Percentiles rank a stretch among this genome's conserved stretches.
These are phyloP conservation scores for Plasmodium inui DNA, from an alignment of 169 alveolate species.

Conservation along the genomic window DNA sequence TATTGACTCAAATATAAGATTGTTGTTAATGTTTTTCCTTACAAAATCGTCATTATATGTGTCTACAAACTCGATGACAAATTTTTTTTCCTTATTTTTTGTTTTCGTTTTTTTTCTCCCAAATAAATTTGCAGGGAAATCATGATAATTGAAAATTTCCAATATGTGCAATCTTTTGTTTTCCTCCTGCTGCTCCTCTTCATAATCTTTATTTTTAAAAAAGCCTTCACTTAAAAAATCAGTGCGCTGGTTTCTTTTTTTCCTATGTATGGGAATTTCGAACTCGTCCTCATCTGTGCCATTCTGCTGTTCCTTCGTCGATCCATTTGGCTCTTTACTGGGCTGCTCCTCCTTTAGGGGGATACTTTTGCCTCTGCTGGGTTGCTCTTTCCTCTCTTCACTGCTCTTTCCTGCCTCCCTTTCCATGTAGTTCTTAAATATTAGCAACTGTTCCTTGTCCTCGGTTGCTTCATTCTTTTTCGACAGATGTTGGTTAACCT, in stretches of 20 bases:
- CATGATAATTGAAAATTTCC: constrained; percentile 69
- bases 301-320: not conserved
- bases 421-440: constrained; percentile 1
- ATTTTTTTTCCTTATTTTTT: constrained; percentile 52
- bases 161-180: constrained; percentile 38
- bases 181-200: constrained; percentile 3
- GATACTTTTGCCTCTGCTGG: not conserved
- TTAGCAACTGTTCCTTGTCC: constrained; percentile 11
- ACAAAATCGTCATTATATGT: constrained; percentile 75
- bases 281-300: constrained; percentile 21
- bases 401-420: not conserved
- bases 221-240: constrained; percentile 28
- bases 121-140: constrained; percentile 61
- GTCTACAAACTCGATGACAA: constrained; percentile 58
- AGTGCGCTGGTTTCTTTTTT: constrained; percentile 20
- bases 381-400: not conserved
- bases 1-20: constrained; percentile 72
- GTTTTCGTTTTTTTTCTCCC: constrained; percentile 38
- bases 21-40: constrained; percentile 71
- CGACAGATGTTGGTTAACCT: not conserved
- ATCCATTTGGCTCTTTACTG: not conserved
- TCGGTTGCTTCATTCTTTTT: not conserved
- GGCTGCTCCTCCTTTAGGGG: not conserved
- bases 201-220: constrained; percentile 39
- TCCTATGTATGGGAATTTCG: constrained; percentile 65